Percentiles rank a stretch among this genome's conserved stretches.
Evolutionary conservation across 106 monocot species (phyloP).

Genomic region (Gastrodia elata): DNA sequence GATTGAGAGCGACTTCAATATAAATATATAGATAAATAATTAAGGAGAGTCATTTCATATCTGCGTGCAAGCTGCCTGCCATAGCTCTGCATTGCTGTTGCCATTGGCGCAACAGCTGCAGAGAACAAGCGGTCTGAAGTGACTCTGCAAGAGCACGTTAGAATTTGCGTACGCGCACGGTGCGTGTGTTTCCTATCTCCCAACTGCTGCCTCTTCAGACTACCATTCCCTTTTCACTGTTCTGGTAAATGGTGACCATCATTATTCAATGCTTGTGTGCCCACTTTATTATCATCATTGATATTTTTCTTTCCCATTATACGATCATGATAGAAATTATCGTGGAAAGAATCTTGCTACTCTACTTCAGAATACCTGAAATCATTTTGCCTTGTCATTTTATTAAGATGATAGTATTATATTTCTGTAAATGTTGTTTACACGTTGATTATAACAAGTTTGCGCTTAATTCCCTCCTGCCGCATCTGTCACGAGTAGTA

Average conservation of each 20-base stretch:
- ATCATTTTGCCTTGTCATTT: no score
- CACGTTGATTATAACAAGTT: no score
- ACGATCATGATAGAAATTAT: no score
- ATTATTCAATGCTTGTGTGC: constrained; percentile 2
- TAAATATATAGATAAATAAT: background rate
- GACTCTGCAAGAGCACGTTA: background rate
- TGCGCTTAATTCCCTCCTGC: no score
- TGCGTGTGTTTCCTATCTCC: constrained; percentile 4
- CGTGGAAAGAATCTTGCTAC: no score
- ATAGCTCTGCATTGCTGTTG: background rate
- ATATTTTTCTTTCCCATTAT: no score
- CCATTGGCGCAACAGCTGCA: background rate
- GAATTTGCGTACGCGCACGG: background rate
- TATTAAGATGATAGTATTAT: no score
- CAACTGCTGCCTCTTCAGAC: constrained; percentile 8
- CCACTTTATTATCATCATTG: no score
- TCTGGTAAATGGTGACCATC: background rate
- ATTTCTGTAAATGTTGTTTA: no score
- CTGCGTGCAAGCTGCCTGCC: no score
- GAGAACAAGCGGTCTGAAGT: background rate
- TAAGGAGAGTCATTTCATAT: background rate
- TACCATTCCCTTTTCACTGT: constrained; percentile 4
- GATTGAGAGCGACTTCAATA: background rate
- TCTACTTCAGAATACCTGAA: no score
- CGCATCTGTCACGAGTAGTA: no score